Percentiles rank a stretch among this genome's conserved stretches.
Evolutionary conservation across 768 basidiomycete species (phyloP).

Genomic region (Suillus americanus): DNA sequence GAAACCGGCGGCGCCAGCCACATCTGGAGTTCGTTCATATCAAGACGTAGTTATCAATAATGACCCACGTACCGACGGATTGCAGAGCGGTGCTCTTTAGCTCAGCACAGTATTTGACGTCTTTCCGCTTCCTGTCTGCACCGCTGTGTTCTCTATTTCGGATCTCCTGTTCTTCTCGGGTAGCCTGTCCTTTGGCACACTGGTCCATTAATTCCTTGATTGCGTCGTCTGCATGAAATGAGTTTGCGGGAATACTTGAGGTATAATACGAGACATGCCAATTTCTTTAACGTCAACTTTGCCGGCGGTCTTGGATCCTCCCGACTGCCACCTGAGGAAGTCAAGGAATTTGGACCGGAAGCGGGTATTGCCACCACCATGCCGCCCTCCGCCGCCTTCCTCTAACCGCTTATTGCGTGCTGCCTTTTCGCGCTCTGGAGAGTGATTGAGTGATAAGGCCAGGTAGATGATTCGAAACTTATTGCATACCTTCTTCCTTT

Average conservation of each 20-base stretch:
- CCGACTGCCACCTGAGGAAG: neutral
- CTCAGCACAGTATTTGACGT: slow-evolving; percentile 15
- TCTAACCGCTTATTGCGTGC: neutral
- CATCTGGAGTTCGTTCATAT: neutral
- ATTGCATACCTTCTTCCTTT: neutral
- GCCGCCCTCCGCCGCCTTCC: neutral
- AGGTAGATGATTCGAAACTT: neutral
- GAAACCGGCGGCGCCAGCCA: neutral
- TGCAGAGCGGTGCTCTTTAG: slow-evolving; percentile 4
- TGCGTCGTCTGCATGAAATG: neutral
- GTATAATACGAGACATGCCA: neutral
- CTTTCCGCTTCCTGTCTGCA: slow-evolving; percentile 11
- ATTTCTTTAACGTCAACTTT: neutral
- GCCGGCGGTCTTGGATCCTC: neutral
- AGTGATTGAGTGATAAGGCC: too few species aligned
- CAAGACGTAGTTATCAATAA: neutral
- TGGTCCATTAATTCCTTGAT: neutral
- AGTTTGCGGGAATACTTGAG: neutral
- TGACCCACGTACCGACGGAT: slow-evolving; percentile 3
- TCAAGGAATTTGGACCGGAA: neutral
- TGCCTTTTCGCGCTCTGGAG: neutral
- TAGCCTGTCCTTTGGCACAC: neutral
- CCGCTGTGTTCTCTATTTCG: slow-evolving; percentile 7
- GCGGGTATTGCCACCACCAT: neutral
- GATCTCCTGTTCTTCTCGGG: neutral